A percentile compares a stretch with the other conserved stretches of the same genome.
These are phyloP conservation scores for Phyllosticta ampelicida DNA, from an alignment of 2,329 filamentous ascomycete species.

Conservation along the genomic window DNA sequence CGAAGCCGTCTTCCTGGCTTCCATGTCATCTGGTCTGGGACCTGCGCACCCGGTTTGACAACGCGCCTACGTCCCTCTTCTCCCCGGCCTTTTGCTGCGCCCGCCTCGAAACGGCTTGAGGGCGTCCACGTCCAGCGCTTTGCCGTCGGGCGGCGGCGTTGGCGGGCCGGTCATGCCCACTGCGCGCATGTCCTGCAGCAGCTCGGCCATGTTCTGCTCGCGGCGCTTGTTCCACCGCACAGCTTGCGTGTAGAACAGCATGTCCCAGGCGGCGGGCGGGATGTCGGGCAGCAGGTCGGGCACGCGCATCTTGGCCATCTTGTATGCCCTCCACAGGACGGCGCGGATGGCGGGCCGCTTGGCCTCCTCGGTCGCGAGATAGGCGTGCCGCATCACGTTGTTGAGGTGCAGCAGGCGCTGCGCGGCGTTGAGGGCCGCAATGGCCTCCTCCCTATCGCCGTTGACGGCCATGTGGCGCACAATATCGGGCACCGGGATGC, in stretches of 20 bases:
- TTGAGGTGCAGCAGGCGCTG: constrained; percentile 22
- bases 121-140: background rate
- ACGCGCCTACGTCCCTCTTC: background rate
- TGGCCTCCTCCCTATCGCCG: background rate
- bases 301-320: constrained; percentile 19
- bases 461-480: background rate
- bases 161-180: constrained; percentile 25
- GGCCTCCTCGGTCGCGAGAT: constrained; percentile 26
- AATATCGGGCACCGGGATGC: background rate
- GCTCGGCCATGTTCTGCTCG: constrained; percentile 18
- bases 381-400: constrained; percentile 24
- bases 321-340: constrained; percentile 26
- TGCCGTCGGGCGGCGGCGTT: constrained; percentile 15
- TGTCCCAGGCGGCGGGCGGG: constrained; percentile 27
- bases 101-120: background rate
- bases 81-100: background rate
- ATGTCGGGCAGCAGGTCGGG: constrained; percentile 24
- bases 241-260: constrained; percentile 28
- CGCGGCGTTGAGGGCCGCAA: background rate
- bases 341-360: constrained; percentile 12
- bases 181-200: constrained; percentile 21
- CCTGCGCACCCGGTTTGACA: background rate
- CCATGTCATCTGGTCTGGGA: too few species aligned
- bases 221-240: constrained; percentile 29
- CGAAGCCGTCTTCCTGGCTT: too few species aligned